Percentiles rank a stretch among this genome's conserved stretches.
phyloP scores from a whole-genome alignment of 176 grass and related monocot species.

The Oryza longistaminata region DNA sequence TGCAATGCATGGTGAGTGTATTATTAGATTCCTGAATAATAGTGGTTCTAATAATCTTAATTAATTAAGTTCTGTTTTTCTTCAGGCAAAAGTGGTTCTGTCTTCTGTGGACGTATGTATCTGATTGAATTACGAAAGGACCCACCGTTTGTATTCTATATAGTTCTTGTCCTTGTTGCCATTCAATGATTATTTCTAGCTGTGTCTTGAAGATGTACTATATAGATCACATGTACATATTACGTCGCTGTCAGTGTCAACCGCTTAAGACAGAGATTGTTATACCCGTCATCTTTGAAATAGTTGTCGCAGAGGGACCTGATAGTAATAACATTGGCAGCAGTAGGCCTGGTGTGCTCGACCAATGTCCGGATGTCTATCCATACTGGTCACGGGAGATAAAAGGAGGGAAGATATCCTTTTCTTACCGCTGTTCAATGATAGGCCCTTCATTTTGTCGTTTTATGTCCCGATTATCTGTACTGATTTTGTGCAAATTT shows the following conservation, averaged over 20 bases:
- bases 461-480: background rate
- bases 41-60: background rate
- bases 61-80: background rate
- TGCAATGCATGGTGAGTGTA: background rate
- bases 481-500: background rate
- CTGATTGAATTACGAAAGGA: background rate
- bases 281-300: constrained; percentile 27
- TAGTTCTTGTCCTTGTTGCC: constrained; percentile 19
- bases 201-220: constrained; percentile 1
- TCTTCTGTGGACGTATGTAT: background rate
- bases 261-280: constrained; percentile 40
- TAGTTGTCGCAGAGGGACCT: background rate
- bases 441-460: background rate
- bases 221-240: constrained; percentile 39
- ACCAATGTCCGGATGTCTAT: too few species aligned
- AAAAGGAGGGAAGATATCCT: too few species aligned
- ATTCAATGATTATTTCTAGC: constrained; percentile 25
- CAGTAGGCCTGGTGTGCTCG: background rate
- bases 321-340: background rate
- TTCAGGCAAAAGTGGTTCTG: background rate
- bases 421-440: background rate
- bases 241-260: constrained; percentile 17
- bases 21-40: constrained; percentile 14
- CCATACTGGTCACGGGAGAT: too few species aligned
- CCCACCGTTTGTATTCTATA: background rate